These are phyloP conservation scores for Cyberlindnera meyerae DNA, from an alignment of 805 yeast genomes.

Conservation along the genomic window DNA sequence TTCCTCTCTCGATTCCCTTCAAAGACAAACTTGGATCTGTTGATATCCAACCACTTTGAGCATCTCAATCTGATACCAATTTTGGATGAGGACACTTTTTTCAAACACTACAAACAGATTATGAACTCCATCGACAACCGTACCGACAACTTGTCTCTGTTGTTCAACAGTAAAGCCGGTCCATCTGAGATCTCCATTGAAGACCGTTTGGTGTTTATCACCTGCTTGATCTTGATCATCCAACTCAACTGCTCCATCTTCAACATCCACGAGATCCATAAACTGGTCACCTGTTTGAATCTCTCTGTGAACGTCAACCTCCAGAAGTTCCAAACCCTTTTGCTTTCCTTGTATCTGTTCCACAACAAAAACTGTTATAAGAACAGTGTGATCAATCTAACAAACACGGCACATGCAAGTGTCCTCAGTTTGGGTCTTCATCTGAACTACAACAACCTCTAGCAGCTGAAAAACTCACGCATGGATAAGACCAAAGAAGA, in stretches of 20 bases:
- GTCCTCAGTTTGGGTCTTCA: constrained; percentile 26
- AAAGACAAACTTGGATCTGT: constrained; percentile 24
- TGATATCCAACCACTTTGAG: constrained; percentile 25
- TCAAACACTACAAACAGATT: constrained; percentile 18
- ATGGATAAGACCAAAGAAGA: constrained; percentile 14
- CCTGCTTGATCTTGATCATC: constrained; percentile 37
- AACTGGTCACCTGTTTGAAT: constrained; percentile 18
- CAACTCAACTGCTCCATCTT: constrained; percentile 27
- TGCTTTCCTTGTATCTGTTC: constrained; percentile 24
- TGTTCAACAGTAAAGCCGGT: constrained; percentile 2
- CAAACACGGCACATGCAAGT: constrained; percentile 17
- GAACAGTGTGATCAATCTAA: constrained; percentile 20
- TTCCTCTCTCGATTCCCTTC: constrained; percentile 25
- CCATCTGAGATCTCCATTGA: constrained; percentile 16
- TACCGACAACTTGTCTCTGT: constrained; percentile 13
- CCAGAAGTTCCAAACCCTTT: constrained; percentile 20
- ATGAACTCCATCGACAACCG: constrained; percentile 18
- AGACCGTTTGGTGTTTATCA: constrained; percentile 24
- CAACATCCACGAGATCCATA: constrained; percentile 26
- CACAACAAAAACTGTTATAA: constrained; percentile 26
- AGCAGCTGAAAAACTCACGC: constrained; percentile 1
- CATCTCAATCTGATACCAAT: constrained; percentile 25
- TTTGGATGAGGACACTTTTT: constrained; percentile 23
- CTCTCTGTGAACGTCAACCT: constrained; percentile 16
- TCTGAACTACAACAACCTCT: constrained; percentile 24